Percentiles rank a stretch among this genome's conserved stretches.
Conservation (phyloP, 2,329 filamentous ascomycete species). For the Thelonectria olida region DNA sequence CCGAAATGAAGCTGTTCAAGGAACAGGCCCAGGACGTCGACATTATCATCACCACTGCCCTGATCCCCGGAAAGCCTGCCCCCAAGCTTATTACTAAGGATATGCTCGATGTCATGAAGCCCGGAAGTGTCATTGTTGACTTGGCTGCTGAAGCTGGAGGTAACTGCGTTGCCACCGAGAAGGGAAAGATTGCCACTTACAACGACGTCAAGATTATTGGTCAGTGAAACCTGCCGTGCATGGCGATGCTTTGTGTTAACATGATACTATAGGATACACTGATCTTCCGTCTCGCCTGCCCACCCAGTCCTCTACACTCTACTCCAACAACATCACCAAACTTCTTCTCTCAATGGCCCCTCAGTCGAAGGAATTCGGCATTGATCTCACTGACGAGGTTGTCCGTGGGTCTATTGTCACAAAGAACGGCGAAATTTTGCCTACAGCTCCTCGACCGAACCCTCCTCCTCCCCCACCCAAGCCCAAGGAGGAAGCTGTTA, state of each 20-base stretch:
- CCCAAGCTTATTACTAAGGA: slow-evolving; percentile 85
- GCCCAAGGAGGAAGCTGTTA: slow-evolving; percentile 55
- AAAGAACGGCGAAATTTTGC: slow-evolving; percentile 78
- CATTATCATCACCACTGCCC: slow-evolving; percentile 91
- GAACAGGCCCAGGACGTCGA: slow-evolving; percentile 89
- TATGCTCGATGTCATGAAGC: slow-evolving; percentile 87
- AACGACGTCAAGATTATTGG: slow-evolving; percentile 87
- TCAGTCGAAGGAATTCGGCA: slow-evolving; percentile 79
- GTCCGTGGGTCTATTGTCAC: slow-evolving; percentile 87
- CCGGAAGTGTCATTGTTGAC: slow-evolving; percentile 88
- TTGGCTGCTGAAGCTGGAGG: slow-evolving; percentile 88
- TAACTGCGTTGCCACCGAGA: slow-evolving; percentile 84
- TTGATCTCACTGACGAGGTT: slow-evolving; percentile 86
- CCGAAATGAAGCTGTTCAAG: slow-evolving; percentile 91
- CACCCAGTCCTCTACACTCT: slow-evolving; percentile 88
- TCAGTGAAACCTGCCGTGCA: slow-evolving; percentile 47
- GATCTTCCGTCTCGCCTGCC: slow-evolving; percentile 87
- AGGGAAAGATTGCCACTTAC: slow-evolving; percentile 75
- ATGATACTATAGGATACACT: slow-evolving; percentile 71
- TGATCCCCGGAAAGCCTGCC: slow-evolving; percentile 85
- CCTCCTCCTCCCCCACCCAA: slow-evolving; percentile 62
- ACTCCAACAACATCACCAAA: slow-evolving; percentile 94
- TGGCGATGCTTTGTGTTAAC: slow-evolving; percentile 32
- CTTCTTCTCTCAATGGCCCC: slow-evolving; percentile 84
- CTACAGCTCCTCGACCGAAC: slow-evolving; percentile 75